A percentile compares a stretch with the other conserved stretches of the same genome.
These are phyloP conservation scores for Bipolaris sorokiniana DNA, from an alignment of 2,329 filamentous ascomycete genomes.

Conservation along the genomic window DNA sequence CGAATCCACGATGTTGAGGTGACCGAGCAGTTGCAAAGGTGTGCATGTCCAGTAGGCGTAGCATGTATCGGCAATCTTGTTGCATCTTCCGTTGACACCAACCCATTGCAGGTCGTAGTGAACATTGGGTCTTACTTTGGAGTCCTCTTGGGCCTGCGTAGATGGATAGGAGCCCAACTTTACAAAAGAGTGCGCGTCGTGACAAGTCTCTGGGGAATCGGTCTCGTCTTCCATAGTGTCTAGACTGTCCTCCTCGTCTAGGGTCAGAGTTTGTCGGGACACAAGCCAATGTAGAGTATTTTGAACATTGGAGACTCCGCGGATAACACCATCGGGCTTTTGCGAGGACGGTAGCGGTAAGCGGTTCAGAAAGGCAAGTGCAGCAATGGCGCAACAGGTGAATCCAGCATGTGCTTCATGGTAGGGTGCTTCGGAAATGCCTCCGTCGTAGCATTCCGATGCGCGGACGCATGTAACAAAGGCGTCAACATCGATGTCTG, in stretches of 20 bases:
- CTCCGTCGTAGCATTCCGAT: conserved; percentile 80
- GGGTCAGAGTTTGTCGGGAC: conserved; percentile 53
- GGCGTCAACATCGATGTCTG: conserved; percentile 76
- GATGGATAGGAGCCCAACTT: conserved; percentile 40
- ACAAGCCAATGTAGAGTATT: conserved; percentile 55
- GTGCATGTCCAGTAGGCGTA: conserved; percentile 92
- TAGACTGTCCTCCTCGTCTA: conserved; percentile 51
- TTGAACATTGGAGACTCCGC: conserved; percentile 48
- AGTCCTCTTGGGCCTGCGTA: conserved; percentile 33
- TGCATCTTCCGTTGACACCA: conserved; percentile 88
- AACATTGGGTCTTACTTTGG: conserved; percentile 63
- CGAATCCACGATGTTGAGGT: conserved; percentile 63
- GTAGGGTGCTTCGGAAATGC: conserved; percentile 76
- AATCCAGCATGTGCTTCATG: conserved; percentile 91
- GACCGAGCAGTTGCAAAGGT: conserved; percentile 53
- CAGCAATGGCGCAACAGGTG: conserved; percentile 84
- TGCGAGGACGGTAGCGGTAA: conserved; percentile 49
- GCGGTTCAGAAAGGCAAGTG: conserved; percentile 75
- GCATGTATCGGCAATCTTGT: conserved; percentile 93
- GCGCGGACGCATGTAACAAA: conserved; percentile 73
- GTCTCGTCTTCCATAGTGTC: conserved; percentile 49
- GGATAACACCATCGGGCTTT: conserved; percentile 34
- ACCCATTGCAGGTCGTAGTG: conserved; percentile 65
- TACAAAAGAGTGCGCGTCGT: conserved; percentile 50
- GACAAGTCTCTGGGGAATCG: conserved; percentile 50